phyloP scores from a whole-genome alignment of 495 filamentous ascomycete species.

The Penicillium robsamsonii region DNA sequence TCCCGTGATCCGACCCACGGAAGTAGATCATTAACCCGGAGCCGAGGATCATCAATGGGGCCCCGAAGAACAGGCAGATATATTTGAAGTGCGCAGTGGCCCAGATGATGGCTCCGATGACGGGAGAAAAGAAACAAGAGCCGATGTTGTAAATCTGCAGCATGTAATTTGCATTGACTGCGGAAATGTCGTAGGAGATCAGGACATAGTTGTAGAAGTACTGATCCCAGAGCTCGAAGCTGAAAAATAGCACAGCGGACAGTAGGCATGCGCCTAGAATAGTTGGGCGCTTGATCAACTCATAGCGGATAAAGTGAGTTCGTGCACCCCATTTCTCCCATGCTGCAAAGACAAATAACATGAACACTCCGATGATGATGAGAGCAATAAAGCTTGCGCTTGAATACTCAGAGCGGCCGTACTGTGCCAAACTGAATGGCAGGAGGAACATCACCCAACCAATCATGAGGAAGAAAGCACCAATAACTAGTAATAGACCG shows the following conservation, averaged over 20 bases:
- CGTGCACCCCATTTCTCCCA: conserved; percentile 60
- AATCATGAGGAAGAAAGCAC: conserved; percentile 54
- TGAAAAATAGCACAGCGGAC: conserved; percentile 55
- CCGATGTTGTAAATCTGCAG: conserved; percentile 69
- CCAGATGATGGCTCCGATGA: conserved; percentile 59
- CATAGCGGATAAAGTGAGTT: conserved; percentile 59
- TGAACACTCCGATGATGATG: conserved; percentile 53
- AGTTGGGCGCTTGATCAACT: conserved; percentile 60
- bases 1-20: conserved; percentile 55
- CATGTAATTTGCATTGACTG: conserved; percentile 62
- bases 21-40: conserved; percentile 68
- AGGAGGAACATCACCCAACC: conserved; percentile 65
- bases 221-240: conserved; percentile 64
- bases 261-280: conserved; percentile 62
- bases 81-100: conserved; percentile 56
- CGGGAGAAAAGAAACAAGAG: conserved; percentile 59
- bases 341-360: conserved; percentile 55
- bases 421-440: conserved; percentile 56
- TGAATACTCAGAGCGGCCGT: conserved; percentile 48
- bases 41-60: conserved; percentile 63
- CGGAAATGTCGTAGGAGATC: conserved; percentile 60
- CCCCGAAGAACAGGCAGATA: conserved; percentile 58
- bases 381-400: conserved; percentile 54
- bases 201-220: conserved; percentile 72
- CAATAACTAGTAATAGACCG: conserved; percentile 38